A percentile compares a stretch with the other conserved stretches of the same genome.
These are phyloP conservation scores for Fusarium sp. DNA, from an alignment of 2,329 filamentous ascomycete genomes.

Conservation along the genomic window DNA sequence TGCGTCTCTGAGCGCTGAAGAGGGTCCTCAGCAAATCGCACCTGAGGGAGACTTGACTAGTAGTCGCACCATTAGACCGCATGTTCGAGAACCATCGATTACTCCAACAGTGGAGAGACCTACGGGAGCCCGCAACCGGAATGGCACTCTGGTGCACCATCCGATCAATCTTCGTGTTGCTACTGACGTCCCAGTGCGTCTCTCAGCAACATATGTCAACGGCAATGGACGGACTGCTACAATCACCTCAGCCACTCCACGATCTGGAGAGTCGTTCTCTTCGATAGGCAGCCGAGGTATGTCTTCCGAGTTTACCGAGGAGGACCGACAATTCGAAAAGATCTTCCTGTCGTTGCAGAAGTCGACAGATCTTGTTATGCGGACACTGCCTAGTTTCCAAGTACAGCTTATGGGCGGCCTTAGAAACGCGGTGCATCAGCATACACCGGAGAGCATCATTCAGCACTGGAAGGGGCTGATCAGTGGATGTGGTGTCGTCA, in stretches of 20 bases:
- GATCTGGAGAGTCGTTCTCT: conserved; percentile 84
- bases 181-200: conserved; percentile 61
- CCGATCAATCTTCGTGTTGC: conserved; percentile 67
- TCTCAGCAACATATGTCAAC: conserved; percentile 61
- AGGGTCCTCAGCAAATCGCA: conserved; percentile 33
- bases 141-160: conserved; percentile 58
- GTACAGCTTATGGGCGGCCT: conserved; percentile 74
- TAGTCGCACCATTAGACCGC: conserved; percentile 63
- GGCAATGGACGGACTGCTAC: conserved; percentile 63
- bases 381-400: conserved; percentile 77
- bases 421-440: conserved; percentile 71
- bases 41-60: conserved; percentile 35
- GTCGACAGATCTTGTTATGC: conserved; percentile 79
- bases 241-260: conserved; percentile 75
- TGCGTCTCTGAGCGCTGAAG: conserved; percentile 48
- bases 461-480: conserved; percentile 79
- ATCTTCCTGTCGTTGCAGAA: conserved; percentile 82
- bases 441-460: conserved; percentile 69
- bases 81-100: conserved; percentile 63
- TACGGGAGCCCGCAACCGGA: conserved; percentile 47
- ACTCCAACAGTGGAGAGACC: conserved; percentile 66
- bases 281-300: conserved; percentile 62
- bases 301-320: conserved; percentile 75
- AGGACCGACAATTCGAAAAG: conserved; percentile 84
- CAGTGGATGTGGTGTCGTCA: conserved; percentile 75